Conservation (phyloP, 2,329 filamentous ascomycete species). For the Colletotrichum zoysiae region DNA sequence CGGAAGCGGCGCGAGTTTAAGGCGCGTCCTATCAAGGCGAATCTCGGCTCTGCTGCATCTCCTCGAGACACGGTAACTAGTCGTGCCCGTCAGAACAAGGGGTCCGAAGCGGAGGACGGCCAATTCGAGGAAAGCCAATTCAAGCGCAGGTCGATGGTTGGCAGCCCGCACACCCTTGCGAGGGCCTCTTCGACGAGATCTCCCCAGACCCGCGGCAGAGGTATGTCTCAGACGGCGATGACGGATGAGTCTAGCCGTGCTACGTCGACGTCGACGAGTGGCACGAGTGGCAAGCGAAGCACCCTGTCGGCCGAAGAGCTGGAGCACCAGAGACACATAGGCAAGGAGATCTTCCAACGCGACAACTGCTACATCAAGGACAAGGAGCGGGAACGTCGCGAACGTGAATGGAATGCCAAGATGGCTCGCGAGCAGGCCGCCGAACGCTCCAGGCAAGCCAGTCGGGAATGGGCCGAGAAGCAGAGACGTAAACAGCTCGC, state of each 20-base stretch:
- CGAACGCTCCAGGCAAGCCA: constrained; percentile 69
- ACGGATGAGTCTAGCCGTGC: constrained; percentile 50
- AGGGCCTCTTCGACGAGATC: constrained; percentile 29
- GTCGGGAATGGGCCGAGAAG: constrained; percentile 73
- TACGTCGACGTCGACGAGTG: constrained; percentile 61
- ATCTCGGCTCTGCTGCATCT: constrained; percentile 54
- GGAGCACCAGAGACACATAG: constrained; percentile 64
- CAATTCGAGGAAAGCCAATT: constrained; percentile 9
- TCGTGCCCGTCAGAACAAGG: constrained; percentile 64
- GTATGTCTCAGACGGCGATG: constrained; percentile 6
- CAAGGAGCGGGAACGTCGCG: constrained; percentile 65
- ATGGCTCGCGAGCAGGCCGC: constrained; percentile 70
- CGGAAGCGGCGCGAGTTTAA: constrained; percentile 73
- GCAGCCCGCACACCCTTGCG: constrained; percentile 23
- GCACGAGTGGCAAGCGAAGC: constrained; percentile 59
- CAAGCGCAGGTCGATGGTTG: constrained; percentile 43
- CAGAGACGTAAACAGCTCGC: constrained; percentile 58
- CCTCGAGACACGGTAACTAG: constrained; percentile 71
- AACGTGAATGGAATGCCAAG: constrained; percentile 67
- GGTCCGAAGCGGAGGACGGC: constrained; percentile 44
- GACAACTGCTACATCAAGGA: constrained; percentile 63
- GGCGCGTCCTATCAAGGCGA: constrained; percentile 67
- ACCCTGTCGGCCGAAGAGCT: constrained; percentile 64
- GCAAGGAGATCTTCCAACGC: constrained; percentile 65
- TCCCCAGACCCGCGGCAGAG: constrained; percentile 36